Base-by-base conservation (phyloP, 768 basidiomycete species). In the Coprinopsis sp. region DNA sequence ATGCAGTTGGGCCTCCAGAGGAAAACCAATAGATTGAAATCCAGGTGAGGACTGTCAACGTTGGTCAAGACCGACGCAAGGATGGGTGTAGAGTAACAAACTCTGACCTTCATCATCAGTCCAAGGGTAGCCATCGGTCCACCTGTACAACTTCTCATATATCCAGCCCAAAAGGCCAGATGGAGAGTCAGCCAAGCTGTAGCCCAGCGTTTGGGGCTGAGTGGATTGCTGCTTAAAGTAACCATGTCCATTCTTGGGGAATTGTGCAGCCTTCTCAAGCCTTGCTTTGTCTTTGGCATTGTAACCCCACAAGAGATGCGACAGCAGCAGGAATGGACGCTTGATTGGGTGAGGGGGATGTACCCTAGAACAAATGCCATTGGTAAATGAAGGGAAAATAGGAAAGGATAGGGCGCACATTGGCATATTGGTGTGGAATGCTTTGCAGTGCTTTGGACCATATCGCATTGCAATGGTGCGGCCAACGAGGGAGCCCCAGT, bases 101-200 rank as follows among this genome's bases (percentile, higher is more conserved):
- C n/a, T n/a, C 33, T 3, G 11, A 70, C 78, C 65, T 60, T 79
- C 77, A 13, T 79, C 79, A 42, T 80, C 77, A 11, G 68, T 65
- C 78, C 79, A 81, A 0, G 66, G 64, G 56, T 80, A 79, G 0
- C 53, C 51, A 50, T 80, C 78, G 0, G 69, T 66, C 71, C 72
- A 74, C 22, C 58, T 55, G 19, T 68, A 62, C 11, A 77, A 49
- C 31, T 77, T 75, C 51, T 76, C 75, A 44, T 75, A 78, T 18
- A 78, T 74, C 74, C 76, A 77, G 2, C 68, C 73, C 6, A 78
- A 61, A 18, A 76, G 51, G 1, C 77, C 81, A 7, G 70, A 69
- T 13, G 81, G 81, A 2, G 78, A 81, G 52, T 82, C 81, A 0
- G 74, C 60, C 2, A 82, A 60, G 6, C 64, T 50, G 48, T 81